Evolutionary conservation across 192 early-diverging fungal species (phyloP), one percentile per base, ranked within the genome.

Genomic region (Allomyces javanicus): DNA sequence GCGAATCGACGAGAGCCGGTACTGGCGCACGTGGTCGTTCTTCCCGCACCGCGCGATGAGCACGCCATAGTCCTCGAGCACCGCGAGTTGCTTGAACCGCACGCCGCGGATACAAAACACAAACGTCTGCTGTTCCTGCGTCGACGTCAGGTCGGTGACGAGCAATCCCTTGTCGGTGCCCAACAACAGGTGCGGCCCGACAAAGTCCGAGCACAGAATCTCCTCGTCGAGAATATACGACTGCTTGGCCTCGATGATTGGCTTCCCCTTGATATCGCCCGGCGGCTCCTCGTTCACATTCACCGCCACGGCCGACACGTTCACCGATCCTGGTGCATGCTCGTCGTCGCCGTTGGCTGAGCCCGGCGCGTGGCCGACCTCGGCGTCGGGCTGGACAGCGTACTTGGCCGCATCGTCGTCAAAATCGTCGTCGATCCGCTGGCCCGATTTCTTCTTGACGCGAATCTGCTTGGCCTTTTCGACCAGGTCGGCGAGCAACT

Each of bases 11-110:
- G 71, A 58, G 3, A 85, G 74, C 61, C 73, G 76, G 69, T 85
- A 85, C 67, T 85, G 83, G 21, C 83, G 76, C 19, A 85, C 70
- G 45, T 84, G 82, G 65, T 81, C 74, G 65, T 83, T 77, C 65
- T 79, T 79, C 24, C 83, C 83, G 19, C 74, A 77, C n/a, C 84
- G 66, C 17, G 81, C 82, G 24, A 85, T 67, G 72, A 85, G 68
- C 0, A 79, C 73, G 61, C 77, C 77, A 65, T 82, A 85, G 61
- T 82, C 80, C 6, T 78, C 63, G 17, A 85, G 66, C 27, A 85
- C 72, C 63, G 74, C 71, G 44, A 85, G 69, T 66, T 85, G 81
- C 65, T 72, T 74, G 75, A 85, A 85, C n/a, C 80, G 72, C 23
- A 74, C 77, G 63, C 81, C 75, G 44, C 75, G 71, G 40, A 85